These are phyloP conservation scores for Poronia punctata DNA, from an alignment of 495 filamentous ascomycete species.

Conservation along the genomic window DNA sequence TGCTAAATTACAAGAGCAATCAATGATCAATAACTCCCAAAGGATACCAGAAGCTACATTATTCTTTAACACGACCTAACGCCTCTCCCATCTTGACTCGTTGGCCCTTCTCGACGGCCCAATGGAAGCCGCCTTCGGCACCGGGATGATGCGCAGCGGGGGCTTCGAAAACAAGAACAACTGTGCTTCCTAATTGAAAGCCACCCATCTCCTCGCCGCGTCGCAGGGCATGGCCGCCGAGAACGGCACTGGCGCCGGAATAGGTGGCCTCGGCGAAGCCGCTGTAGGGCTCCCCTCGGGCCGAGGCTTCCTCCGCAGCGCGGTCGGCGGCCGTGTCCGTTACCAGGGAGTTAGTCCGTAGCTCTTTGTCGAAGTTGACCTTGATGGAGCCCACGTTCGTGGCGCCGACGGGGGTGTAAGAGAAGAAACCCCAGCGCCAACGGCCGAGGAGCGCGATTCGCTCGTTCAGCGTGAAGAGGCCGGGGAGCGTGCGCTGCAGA, in stretches of 20 bases:
- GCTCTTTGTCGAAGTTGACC: slow-evolving; percentile 92
- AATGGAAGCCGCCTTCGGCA: slow-evolving; percentile 72
- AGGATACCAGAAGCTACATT: too few relatives aligned
- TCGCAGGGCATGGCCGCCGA: slow-evolving; percentile 75
- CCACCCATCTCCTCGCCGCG: slow-evolving; percentile 97
- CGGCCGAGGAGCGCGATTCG: slow-evolving; percentile 87
- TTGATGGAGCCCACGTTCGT: slow-evolving; percentile 98
- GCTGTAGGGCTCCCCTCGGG: slow-evolving; percentile 69
- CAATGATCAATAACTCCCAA: too few relatives aligned
- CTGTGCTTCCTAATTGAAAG: slow-evolving; percentile 91
- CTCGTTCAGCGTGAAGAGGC: slow-evolving; percentile 94
- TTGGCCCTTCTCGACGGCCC: slow-evolving; percentile 78
- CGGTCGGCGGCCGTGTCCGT: slow-evolving; percentile 84
- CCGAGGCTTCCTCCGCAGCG: slow-evolving; percentile 69
- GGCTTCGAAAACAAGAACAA: slow-evolving; percentile 96
- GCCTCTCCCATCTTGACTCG: slow-evolving; percentile 82
- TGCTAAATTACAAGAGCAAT: too few relatives aligned
- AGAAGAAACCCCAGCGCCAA: slow-evolving; percentile 97
- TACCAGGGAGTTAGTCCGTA: slow-evolving; percentile 83
- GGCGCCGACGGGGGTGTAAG: slow-evolving; percentile 88
- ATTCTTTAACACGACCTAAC: slow-evolving; percentile 52
- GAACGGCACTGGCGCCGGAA: slow-evolving; percentile 61
- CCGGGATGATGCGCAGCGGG: slow-evolving; percentile 61
- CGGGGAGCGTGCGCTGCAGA: slow-evolving; percentile 81
- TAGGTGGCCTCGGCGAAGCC: slow-evolving; percentile 92